Evolutionary conservation across 169 alveolate species (phyloP).

Genomic region (Cryptosporidium baileyi): DNA sequence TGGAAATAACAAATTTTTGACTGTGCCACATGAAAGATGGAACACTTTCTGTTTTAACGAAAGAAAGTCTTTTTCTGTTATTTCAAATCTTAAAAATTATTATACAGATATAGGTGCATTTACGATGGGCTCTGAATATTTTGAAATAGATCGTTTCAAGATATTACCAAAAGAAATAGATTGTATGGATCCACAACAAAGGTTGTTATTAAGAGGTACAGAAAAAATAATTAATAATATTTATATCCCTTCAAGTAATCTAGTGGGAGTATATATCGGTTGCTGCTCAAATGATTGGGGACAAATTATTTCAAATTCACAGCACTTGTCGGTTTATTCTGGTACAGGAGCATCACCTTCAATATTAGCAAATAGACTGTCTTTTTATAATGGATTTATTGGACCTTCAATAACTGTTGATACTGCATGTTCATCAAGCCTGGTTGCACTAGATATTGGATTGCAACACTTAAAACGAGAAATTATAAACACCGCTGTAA

Average conservation of each 20-base stretch:
- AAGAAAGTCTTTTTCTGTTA: background rate
- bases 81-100: constrained; percentile 14
- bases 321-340: constrained; percentile 61
- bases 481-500: background rate
- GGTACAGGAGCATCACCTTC: constrained; percentile 78
- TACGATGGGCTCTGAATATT: constrained; percentile 40
- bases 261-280: constrained; percentile 68
- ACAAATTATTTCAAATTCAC: constrained; percentile 62
- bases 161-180: constrained; percentile 32
- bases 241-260: background rate
- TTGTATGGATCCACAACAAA: constrained; percentile 70
- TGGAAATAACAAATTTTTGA: background rate
- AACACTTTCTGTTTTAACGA: constrained; percentile 26
- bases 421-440: constrained; percentile 82
- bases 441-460: constrained; percentile 78
- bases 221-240: constrained; percentile 9
- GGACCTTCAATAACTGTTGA: constrained; percentile 81
- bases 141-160: background rate
- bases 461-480: constrained; percentile 14
- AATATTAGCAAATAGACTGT: constrained; percentile 76
- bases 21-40: constrained; percentile 69
- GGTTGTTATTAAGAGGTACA: constrained; percentile 14
- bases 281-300: constrained; percentile 69
- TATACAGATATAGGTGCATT: constrained; percentile 56
- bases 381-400: constrained; percentile 74